These are phyloP conservation scores for Tolypocladium pustulatum DNA, from an alignment of 2,329 filamentous ascomycete genomes.

Conservation along the genomic window DNA sequence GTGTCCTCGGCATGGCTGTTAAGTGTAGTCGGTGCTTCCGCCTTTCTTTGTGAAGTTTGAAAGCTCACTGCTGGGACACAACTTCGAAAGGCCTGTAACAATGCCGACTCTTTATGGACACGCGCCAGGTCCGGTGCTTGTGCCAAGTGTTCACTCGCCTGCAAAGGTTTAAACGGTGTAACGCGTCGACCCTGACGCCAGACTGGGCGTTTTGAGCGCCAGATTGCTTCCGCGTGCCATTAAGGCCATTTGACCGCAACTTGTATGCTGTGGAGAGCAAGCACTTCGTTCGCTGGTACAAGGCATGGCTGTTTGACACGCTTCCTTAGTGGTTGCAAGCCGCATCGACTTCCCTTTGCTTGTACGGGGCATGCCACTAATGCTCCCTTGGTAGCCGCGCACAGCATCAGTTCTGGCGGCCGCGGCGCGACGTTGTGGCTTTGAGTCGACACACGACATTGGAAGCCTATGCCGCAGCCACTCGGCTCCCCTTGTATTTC, in stretches of 20 bases:
- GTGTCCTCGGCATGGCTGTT: background rate
- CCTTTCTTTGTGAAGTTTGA: background rate
- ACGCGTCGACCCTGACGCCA: background rate
- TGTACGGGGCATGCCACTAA: background rate
- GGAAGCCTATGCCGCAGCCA: background rate
- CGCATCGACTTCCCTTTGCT: background rate
- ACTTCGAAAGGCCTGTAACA: background rate
- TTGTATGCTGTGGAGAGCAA: background rate
- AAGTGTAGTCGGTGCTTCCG: background rate
- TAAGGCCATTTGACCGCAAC: background rate
- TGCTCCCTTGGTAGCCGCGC: background rate
- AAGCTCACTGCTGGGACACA: background rate
- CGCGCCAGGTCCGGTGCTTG: background rate
- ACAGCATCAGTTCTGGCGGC: background rate
- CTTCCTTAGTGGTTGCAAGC: background rate
- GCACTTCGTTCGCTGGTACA: background rate
- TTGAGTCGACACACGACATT: background rate
- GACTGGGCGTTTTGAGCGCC: background rate
- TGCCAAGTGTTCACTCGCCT: background rate
- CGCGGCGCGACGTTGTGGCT: background rate
- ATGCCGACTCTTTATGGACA: background rate
- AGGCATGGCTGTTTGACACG: too few species aligned
- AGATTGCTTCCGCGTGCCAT: background rate
- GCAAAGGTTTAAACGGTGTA: background rate
- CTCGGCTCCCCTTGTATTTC: background rate